These are phyloP conservation scores for Candida manassasensis DNA, from an alignment of 805 yeast species.

Conservation along the genomic window DNA sequence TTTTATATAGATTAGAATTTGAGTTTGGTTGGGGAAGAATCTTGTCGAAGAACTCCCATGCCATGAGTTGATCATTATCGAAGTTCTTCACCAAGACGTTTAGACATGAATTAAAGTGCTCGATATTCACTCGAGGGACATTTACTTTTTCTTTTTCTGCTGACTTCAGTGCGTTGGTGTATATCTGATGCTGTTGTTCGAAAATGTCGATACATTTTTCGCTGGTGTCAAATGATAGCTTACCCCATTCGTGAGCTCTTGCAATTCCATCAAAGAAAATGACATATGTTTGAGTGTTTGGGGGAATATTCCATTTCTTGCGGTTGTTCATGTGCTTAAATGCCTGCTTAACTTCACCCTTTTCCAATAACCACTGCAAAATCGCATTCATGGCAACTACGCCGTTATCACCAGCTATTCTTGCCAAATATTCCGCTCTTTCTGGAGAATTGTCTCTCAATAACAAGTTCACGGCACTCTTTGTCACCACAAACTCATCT, in stretches of 20 bases:
- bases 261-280: conserved; percentile 34
- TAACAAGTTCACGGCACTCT: conserved; percentile 50
- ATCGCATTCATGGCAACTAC: conserved; percentile 62
- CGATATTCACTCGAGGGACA: conserved; percentile 8
- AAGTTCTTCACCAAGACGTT: conserved; percentile 32
- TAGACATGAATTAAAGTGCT: conserved; percentile 36
- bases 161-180: conserved; percentile 6
- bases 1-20: conserved; percentile 7
- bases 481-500: conserved; percentile 53
- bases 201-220: conserved; percentile 20
- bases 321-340: conserved; percentile 48
- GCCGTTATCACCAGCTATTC: conserved; percentile 45
- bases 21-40: conserved; percentile 15
- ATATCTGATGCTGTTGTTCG: conserved; percentile 8
- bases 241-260: conserved; percentile 30
- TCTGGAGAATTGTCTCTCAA: conserved; percentile 40
- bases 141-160: conserved; percentile 1
- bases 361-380: conserved; percentile 43
- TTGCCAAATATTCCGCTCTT: conserved; percentile 51
- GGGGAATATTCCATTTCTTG: conserved; percentile 57
- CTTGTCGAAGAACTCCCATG: conserved; percentile 35
- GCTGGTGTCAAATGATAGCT: conserved; percentile 15
- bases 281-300: conserved; percentile 42
- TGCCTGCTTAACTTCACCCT: conserved; percentile 44
- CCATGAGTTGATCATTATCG: conserved; percentile 25